A percentile compares a stretch with the other conserved stretches of the same genome.
Conservation (phyloP, 129 eudicot genomes). For the Flaveria bidentis region DNA sequence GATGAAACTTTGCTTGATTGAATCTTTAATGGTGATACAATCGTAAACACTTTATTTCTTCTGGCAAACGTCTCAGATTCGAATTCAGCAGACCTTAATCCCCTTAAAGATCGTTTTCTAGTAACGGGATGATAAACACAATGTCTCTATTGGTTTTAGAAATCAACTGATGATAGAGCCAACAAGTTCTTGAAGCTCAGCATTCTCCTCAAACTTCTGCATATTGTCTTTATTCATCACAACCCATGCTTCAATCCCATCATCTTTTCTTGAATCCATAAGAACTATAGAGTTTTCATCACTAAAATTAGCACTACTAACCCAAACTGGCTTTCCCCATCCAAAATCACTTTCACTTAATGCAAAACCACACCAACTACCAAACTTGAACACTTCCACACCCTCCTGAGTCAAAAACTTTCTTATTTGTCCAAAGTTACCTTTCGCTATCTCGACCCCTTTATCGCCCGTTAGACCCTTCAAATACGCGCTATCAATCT, state of each 20-base stretch:
- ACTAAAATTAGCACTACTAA: conserved; percentile 30
- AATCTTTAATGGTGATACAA: too few relatives aligned
- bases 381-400: conserved; percentile 43
- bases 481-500: conserved; percentile 33
- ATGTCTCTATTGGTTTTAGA: background rate
- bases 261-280: conserved; percentile 35
- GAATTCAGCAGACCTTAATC: too few relatives aligned
- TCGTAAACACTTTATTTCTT: background rate
- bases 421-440: conserved; percentile 38
- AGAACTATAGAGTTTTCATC: conserved; percentile 33
- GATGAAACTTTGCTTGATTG: background rate
- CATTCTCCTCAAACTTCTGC: conserved; percentile 39
- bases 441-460: conserved; percentile 46
- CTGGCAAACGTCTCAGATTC: background rate
- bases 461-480: conserved; percentile 36
- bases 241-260: conserved; percentile 59
- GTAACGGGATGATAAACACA: background rate
- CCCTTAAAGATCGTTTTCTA: too few relatives aligned
- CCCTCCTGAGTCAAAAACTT: conserved; percentile 31
- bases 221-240: conserved; percentile 41
- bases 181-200: conserved; percentile 31
- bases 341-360: conserved; percentile 52
- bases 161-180: background rate
- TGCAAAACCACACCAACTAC: conserved; percentile 51
- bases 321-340: conserved; percentile 53